Base-by-base conservation (phyloP, 345 rosid species). In the Zanthoxylum bungeanum region DNA sequence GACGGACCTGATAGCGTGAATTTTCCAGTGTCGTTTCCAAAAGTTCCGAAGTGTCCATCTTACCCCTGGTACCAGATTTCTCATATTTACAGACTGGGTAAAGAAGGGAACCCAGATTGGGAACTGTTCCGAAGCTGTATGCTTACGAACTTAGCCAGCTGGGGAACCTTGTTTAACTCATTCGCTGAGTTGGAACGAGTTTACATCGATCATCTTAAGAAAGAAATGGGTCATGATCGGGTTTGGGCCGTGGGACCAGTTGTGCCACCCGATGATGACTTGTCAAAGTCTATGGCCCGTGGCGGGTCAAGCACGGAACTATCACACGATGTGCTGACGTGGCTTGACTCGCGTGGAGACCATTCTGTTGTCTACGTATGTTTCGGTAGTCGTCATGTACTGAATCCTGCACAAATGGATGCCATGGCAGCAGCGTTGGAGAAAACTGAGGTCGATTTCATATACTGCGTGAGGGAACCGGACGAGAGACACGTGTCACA, bases 161-260 rank as follows among this genome's bases (percentile, higher is more conserved):
- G 89, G 85, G 94, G 97, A 3, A 46, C 80, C 25, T 81, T 87
- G 1, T 36, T 87, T 71, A 91, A 91, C 78, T 68, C 91, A 49
- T 85, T 85, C 56, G 25, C 79, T 9, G 84, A 79, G 9, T 42
- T 91, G 25, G 94, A 91, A 49, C 31, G 42, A 0, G 64, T 27
- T 52, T 87, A 83, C 64, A 52, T 88, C 9, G 87, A 83, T 31
- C 79, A 84, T 72, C 25, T 86, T 53, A 81, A 72, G 64, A 69
- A 36, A 11, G 70, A 70, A 9, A 24, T 75, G 65, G 79, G 64
- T 31, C 75, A 78, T 40, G 72, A 71, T 64, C 77, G 86, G 25
- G 71, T 78, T 8, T 80, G 88, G 88, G 82, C 83, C 0, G 83
- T 82, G 0, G 86, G 86, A 2, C 88, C 88, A 3, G 39, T 80